Conservation (phyloP, 2,329 filamentous ascomycete species). For the Aspergillus arachidicola region DNA sequence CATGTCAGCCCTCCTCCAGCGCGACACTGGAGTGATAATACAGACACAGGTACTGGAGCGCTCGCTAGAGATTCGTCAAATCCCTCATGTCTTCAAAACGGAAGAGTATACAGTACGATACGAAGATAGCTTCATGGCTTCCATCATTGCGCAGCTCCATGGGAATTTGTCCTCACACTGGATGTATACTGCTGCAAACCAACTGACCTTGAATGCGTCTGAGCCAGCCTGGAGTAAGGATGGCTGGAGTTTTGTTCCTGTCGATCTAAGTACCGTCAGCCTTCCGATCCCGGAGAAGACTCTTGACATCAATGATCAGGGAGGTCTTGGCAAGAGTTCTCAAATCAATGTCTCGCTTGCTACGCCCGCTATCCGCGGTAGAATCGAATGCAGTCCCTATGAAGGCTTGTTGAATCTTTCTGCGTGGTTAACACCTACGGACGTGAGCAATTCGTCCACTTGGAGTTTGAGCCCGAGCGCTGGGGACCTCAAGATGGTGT, state of each 20-base stretch:
- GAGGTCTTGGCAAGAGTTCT: not conserved
- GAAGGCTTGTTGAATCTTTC: not conserved
- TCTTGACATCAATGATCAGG: not conserved
- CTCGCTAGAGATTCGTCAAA: not conserved
- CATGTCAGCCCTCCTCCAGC: conserved; percentile 2
- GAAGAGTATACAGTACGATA: not conserved
- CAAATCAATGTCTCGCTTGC: not conserved
- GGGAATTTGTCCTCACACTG: not conserved
- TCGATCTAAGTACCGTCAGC: conserved; percentile 2
- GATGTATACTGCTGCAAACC: conserved; percentile 6
- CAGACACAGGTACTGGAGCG: not conserved
- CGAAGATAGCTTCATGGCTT: not conserved
- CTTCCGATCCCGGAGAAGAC: not conserved
- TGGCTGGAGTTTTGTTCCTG: conserved; percentile 4
- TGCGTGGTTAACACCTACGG: not conserved
- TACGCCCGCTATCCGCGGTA: not conserved
- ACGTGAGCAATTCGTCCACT: not conserved
- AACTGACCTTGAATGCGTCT: conserved; percentile 1
- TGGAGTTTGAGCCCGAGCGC: not conserved
- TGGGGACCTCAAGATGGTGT: not conserved
- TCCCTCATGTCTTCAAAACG: not conserved
- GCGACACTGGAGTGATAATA: not conserved
- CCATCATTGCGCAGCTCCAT: not conserved
- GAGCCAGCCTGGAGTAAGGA: conserved; percentile 7
- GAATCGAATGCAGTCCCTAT: conserved; percentile 1